Conservation (phyloP, 192 early-diverging fungal genomes). For the Coemansia sp. region DNA sequence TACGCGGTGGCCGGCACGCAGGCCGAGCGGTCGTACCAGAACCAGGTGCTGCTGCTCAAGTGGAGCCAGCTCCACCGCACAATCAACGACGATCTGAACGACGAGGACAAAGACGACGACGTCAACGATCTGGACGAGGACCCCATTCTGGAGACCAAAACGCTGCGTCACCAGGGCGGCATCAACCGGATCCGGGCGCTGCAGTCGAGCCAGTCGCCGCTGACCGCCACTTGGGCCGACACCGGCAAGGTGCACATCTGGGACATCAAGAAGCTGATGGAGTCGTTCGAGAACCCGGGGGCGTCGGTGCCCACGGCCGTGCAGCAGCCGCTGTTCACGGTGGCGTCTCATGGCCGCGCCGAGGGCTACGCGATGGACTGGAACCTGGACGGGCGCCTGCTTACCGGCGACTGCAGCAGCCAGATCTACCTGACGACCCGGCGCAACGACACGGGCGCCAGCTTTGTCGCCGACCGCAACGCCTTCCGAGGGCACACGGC, state of each 20-base stretch:
- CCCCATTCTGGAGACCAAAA: slow-evolving; percentile 82
- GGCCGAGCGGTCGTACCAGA: slow-evolving; percentile 76
- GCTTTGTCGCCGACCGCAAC: slow-evolving; percentile 68
- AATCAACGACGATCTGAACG: slow-evolving; percentile 81
- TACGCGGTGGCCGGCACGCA: slow-evolving; percentile 95
- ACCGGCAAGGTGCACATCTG: slow-evolving; percentile 94
- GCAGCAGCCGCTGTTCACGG: slow-evolving; percentile 71
- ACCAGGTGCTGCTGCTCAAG: slow-evolving; percentile 94
- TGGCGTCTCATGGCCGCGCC: slow-evolving; percentile 74
- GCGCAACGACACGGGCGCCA: slow-evolving; percentile 56
- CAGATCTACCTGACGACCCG: slow-evolving; percentile 82
- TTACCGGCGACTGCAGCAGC: slow-evolving; percentile 81
- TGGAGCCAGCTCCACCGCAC: slow-evolving; percentile 91
- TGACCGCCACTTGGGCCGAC: slow-evolving; percentile 91
- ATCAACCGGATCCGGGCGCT: slow-evolving; percentile 83
- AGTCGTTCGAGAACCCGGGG: slow-evolving; percentile 80
- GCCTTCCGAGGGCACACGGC: slow-evolving; percentile 81
- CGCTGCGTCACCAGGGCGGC: slow-evolving; percentile 83
- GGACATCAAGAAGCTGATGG: slow-evolving; percentile 76
- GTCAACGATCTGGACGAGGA: slow-evolving; percentile 92
- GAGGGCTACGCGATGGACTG: slow-evolving; percentile 98
- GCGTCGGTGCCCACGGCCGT: slow-evolving; percentile 57
- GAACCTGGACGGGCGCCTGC: slow-evolving; percentile 68
- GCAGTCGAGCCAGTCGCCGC: slow-evolving; percentile 58
- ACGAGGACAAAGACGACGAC: slow-evolving; percentile 70